These are phyloP conservation scores for Mycothermus thermophilus DNA, from an alignment of 495 filamentous ascomycete genomes.

Conservation along the genomic window DNA sequence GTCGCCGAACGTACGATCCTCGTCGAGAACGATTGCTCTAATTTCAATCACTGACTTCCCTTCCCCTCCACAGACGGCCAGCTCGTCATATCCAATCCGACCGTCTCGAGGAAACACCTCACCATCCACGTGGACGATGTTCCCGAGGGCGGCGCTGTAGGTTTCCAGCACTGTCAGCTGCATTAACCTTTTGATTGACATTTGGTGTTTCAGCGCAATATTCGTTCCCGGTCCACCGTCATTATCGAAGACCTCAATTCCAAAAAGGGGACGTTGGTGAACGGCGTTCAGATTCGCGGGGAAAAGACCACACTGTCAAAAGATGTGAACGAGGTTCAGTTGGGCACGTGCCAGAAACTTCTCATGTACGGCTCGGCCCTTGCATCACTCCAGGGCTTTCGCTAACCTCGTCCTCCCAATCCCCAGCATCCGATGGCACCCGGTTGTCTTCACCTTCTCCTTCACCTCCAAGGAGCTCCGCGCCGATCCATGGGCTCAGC, in stretches of 20 bases:
- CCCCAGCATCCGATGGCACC: slow-evolving; percentile 63
- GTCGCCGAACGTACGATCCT: slow-evolving; percentile 36
- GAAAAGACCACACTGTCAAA: slow-evolving; percentile 36
- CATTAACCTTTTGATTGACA: slow-evolving; percentile 1
- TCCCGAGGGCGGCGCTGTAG: slow-evolving; percentile 54
- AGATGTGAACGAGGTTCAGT: slow-evolving; percentile 47
- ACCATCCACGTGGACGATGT: slow-evolving; percentile 58
- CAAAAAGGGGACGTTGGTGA: slow-evolving; percentile 65
- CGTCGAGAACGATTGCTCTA: no score
- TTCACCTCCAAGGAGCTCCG: slow-evolving; percentile 63
- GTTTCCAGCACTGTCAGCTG: slow-evolving; percentile 5
- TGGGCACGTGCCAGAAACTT: slow-evolving; percentile 48
- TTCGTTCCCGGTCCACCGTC: slow-evolving; percentile 49
- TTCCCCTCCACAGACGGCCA: slow-evolving; percentile 30
- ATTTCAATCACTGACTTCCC: neutral
- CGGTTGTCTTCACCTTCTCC: slow-evolving; percentile 68
- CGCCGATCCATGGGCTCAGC: slow-evolving; percentile 49
- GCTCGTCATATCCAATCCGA: slow-evolving; percentile 51
- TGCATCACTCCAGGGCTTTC: no score
- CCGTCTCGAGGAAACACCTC: slow-evolving; percentile 82
- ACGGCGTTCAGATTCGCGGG: slow-evolving; percentile 53
- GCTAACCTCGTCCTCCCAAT: no score
- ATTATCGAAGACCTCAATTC: slow-evolving; percentile 57
- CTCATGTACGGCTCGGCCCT: slow-evolving; percentile 41
- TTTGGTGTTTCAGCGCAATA: slow-evolving; percentile 31